Base-by-base conservation (phyloP, 2,329 filamentous ascomycete genomes). In the Neonectria coccinea region DNA sequence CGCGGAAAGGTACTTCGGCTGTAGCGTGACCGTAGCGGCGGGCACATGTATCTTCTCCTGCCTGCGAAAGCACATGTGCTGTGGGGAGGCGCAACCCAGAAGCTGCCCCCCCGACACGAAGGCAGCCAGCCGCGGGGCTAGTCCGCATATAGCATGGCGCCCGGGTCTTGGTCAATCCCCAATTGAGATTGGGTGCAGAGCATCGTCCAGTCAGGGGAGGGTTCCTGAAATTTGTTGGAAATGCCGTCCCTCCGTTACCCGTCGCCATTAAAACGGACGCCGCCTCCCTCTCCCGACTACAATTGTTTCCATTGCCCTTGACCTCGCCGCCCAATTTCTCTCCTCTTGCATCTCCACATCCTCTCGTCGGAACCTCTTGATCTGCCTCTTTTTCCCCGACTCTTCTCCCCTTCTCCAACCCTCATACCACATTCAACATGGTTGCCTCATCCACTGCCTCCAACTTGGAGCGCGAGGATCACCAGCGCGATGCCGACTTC, bases 401-500 rank as follows among this genome's bases (percentile, higher is more conserved):
- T 48, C 64, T 65, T 65, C 62, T 63, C 62, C 55, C 51, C 62
- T 55, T 56, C 50, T 55, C 64, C 64, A 44, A 16, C 20, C 56
- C 55, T 25, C 44, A 50, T 59, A 25, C 20, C 70, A 71, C 73
- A 73, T 75, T 80, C 78, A 81, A 79, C 76, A 84, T 85, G 82
- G 79, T 81, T 71, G 72, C 77, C 62, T 77, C 79, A 44, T 81
- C 80, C 64, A 77, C 76, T 61, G 71, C 69, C 62, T 73, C 73
- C 59, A 73, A 75, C 65, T 91, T 97, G 78, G 93, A 97, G 86
- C 83, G 85, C 76, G 93, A 97, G 83, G 89, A 97, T 79, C 91
- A 94, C 79, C 78, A 82, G 76, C 93, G 94, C 73, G 94, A 97
- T 91, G 92, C 93, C 69, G 91, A 88, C 72, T 97, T 97, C 86